Conservation (phyloP, 2,329 filamentous ascomycete species). For the Stagonosporopsis cucurbitacearum region DNA sequence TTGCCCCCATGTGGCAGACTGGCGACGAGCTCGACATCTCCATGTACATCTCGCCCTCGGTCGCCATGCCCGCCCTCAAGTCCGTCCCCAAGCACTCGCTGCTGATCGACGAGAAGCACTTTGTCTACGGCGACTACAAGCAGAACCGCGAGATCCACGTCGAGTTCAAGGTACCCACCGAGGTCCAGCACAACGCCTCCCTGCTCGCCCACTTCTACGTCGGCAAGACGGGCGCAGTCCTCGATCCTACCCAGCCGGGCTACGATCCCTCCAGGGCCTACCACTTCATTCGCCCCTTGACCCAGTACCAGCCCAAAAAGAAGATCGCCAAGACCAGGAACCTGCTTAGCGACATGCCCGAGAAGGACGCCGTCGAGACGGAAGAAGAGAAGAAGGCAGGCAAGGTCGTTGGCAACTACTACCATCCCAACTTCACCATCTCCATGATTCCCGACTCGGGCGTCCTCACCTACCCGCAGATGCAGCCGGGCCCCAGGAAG, state of each 20-base stretch:
- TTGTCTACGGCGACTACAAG: constrained; percentile 77
- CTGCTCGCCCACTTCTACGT: constrained; percentile 95
- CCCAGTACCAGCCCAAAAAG: constrained; percentile 90
- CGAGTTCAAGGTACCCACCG: constrained; percentile 75
- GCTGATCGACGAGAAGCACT: constrained; percentile 80
- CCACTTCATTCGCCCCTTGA: constrained; percentile 84
- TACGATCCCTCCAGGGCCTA: constrained; percentile 81
- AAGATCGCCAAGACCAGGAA: constrained; percentile 88
- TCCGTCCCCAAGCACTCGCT: constrained; percentile 70
- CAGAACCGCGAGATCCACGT: constrained; percentile 81
- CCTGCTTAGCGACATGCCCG: constrained; percentile 65
- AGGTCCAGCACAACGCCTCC: constrained; percentile 89
- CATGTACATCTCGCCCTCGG: constrained; percentile 81
- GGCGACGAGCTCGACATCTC: constrained; percentile 81
- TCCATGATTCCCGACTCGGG: constrained; percentile 85
- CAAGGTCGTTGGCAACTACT: constrained; percentile 82
- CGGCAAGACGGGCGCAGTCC: constrained; percentile 72
- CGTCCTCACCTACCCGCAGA: constrained; percentile 67
- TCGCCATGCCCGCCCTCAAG: constrained; percentile 71
- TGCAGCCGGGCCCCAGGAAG: constrained; percentile 77
- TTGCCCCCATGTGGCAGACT: constrained; percentile 87
- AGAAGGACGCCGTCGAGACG: constrained; percentile 57
- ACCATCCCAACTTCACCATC: constrained; percentile 92
- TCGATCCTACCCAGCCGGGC: constrained; percentile 75
- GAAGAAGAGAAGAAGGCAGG: constrained; percentile 61